phyloP scores from a whole-genome alignment of 495 filamentous ascomycete genomes.

The Trichocladium antarcticum region DNA sequence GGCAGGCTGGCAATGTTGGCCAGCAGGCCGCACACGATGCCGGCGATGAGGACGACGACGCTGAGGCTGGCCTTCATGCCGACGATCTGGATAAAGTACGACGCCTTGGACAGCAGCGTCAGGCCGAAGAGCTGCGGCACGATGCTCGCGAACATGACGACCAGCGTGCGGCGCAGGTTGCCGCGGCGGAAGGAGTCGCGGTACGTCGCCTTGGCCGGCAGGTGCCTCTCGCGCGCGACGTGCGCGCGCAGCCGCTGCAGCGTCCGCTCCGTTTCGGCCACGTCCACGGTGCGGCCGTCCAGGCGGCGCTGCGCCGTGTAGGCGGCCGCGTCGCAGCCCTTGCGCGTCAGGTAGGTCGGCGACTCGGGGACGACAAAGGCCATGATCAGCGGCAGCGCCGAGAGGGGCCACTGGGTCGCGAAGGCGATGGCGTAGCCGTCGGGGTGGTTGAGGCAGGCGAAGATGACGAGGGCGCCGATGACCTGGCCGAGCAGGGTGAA shows the following conservation, averaged over 20 bases:
- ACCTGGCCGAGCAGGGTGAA: conserved; percentile 39
- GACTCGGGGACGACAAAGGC: conserved; percentile 32
- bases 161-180: conserved; percentile 23
- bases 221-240: background rate
- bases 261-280: background rate
- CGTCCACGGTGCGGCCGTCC: background rate
- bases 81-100: conserved; percentile 19
- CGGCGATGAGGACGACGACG: conserved; percentile 16
- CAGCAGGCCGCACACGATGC: conserved; percentile 15
- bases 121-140: conserved; percentile 18
- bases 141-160: conserved; percentile 17
- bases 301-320: background rate
- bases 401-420: background rate
- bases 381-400: conserved; percentile 2
- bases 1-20: conserved; percentile 14
- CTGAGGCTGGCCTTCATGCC: conserved; percentile 15
- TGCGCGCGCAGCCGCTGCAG: background rate
- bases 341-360: conserved; percentile 32
- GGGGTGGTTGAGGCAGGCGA: conserved; percentile 13
- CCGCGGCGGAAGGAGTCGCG: conserved; percentile 11
- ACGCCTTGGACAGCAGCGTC: conserved; percentile 15
- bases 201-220: background rate
- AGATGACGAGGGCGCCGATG: conserved; percentile 34
- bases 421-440: background rate
- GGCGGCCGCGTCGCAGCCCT: conserved; percentile 9